These are phyloP conservation scores for Cercophora sp. DNA, from an alignment of 495 filamentous ascomycete genomes.

Conservation along the genomic window DNA sequence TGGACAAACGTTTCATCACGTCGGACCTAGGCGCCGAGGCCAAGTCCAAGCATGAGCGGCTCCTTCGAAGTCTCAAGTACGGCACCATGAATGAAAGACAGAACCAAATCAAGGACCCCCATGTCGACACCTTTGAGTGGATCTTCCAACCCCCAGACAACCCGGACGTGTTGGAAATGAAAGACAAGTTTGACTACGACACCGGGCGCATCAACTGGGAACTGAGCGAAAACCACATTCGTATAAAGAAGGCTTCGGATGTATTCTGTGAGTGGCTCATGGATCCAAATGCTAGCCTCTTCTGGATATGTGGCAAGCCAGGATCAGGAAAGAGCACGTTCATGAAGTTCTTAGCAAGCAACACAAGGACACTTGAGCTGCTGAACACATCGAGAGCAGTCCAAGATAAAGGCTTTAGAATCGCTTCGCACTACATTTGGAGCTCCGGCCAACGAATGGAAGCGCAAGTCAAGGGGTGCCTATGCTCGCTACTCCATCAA, in stretches of 20 bases:
- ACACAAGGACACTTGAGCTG: background rate
- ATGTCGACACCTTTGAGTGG: constrained; percentile 2
- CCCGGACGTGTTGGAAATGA: background rate
- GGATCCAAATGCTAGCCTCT: background rate
- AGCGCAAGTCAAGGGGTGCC: constrained; percentile 9
- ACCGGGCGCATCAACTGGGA: background rate
- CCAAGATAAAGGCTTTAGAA: background rate
- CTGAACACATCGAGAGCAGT: background rate
- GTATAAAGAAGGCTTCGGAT: background rate
- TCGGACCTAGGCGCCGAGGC: background rate
- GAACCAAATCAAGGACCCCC: constrained; percentile 5
- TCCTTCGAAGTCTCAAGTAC: constrained; percentile 12
- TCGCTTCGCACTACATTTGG: constrained; percentile 13
- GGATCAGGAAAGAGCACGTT: constrained; percentile 18
- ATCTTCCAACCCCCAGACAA: background rate
- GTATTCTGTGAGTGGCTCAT: background rate
- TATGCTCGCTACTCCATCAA: constrained; percentile 13
- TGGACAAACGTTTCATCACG: background rate
- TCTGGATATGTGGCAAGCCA: constrained; percentile 14
- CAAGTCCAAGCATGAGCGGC: background rate
- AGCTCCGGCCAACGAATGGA: constrained; percentile 10
- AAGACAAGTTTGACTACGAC: background rate
- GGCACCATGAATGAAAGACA: constrained; percentile 7
- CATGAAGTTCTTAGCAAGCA: constrained; percentile 11
- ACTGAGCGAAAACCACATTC: too few species aligned